Evolutionary conservation across 164 flowering plant species (phyloP), one percentile per base, ranked within the genome.

Genomic region (Malania oleifera): DNA sequence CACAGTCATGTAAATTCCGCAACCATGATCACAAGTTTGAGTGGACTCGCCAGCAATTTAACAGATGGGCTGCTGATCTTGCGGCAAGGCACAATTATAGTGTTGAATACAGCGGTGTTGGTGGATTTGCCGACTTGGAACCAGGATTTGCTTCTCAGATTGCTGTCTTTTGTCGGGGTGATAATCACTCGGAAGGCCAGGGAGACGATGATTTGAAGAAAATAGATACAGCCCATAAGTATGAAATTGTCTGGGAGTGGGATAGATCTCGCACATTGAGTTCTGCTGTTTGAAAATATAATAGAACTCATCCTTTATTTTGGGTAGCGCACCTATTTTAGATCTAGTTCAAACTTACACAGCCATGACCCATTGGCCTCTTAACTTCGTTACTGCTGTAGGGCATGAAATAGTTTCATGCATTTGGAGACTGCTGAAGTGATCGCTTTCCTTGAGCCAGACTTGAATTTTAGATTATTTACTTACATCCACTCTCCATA

Each of bases 81-180:
- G 96, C 96, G 0, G 26, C 43, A 37, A 82, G 59, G 61, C 89
- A 91, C 70, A 72, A 74, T 45, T 89, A 91, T 70, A 67, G 61
- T 48, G 99, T 95, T 3, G 89, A 89, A 57, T 89, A 84, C 70
- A 74, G 91, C 65, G 99, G 99, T 8, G 98, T 95, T 37, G 96
- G 99, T 15, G 96, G 99, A 23, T 54, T 68, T 1, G 82, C 43
- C 19, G 87, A 80, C 5, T 52, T 53, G 19, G 99, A 91, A 54
- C 99, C 97, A 1, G 99, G 99, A 20, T 91, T 85, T 75, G 99
- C 99, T 25, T 91, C 99, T 43, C 99, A 95, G 70, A 89, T 95
- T 57, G 97, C 96, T 5, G 87, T 95, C 15, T 95, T 95, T 55
- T 80, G 62, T 61, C 82, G 83, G 55, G 54, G 35, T 7, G 41